A percentile compares a stretch with the other conserved stretches of the same genome.
phyloP scores from a whole-genome alignment of 1,284 basidiomycete species.

The Neolentinus lepideus region DNA sequence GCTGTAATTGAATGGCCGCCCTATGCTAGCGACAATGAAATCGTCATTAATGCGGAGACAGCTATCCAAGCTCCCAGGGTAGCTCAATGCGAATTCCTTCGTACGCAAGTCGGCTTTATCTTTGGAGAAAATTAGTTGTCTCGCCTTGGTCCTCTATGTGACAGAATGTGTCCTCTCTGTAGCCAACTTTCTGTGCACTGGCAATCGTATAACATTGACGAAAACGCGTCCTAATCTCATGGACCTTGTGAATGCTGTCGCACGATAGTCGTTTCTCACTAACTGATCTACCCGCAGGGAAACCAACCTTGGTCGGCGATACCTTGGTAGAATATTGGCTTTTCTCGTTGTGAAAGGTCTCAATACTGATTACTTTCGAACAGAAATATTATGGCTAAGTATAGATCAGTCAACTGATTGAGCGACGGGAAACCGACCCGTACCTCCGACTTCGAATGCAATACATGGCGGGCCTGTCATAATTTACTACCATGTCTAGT shows the following conservation, averaged over 20 bases:
- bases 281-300: no score
- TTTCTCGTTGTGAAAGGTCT: background rate
- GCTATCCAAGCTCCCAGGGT: background rate
- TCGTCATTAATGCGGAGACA: slow-evolving; percentile 1
- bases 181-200: no score
- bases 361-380: background rate
- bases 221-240: no score
- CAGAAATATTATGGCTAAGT: background rate
- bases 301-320: background rate
- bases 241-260: no score
- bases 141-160: no score
- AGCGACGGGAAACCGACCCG: background rate
- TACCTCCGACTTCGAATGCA: background rate
- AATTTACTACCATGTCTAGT: background rate
- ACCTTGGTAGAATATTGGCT: background rate
- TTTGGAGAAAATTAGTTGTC: background rate
- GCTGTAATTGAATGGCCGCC: slow-evolving; percentile 7
- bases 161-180: no score
- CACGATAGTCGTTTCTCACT: no score
- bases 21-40: slow-evolving; percentile 8
- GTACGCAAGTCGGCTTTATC: background rate
- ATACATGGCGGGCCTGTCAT: background rate
- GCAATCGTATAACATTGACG: no score
- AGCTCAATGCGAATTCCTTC: slow-evolving; percentile 1
- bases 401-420: background rate